phyloP scores from a whole-genome alignment of 345 rosid genomes.

The Pelargonium nanum region DNA sequence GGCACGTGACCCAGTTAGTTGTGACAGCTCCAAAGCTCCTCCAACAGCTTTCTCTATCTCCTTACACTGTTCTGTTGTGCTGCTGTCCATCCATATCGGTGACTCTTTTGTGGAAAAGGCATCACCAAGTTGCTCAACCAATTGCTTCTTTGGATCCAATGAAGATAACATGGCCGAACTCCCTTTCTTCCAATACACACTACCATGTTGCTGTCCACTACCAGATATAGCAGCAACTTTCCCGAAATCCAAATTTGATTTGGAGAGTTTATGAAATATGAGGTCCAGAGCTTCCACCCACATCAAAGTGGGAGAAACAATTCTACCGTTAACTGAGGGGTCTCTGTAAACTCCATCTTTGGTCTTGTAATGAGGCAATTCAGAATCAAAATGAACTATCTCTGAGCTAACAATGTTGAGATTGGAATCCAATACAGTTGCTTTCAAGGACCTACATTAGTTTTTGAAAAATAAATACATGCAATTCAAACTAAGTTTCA shows the following conservation, averaged over 20 bases:
- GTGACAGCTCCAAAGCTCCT: slow-evolving; percentile 67
- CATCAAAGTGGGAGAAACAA: slow-evolving; percentile 93
- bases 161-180: slow-evolving; percentile 40
- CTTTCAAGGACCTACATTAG: slow-evolving; percentile 78
- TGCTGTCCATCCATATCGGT: slow-evolving; percentile 93
- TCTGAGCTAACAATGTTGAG: slow-evolving; percentile 56
- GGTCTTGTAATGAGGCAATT: slow-evolving; percentile 66
- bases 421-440: slow-evolving; percentile 65
- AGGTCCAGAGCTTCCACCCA: slow-evolving; percentile 96
- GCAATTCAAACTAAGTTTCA: not conserved
- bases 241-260: slow-evolving; percentile 47
- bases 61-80: slow-evolving; percentile 68
- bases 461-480: not conserved
- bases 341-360: slow-evolving; percentile 81
- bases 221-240: slow-evolving; percentile 77
- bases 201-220: slow-evolving; percentile 98
- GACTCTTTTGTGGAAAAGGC: slow-evolving; percentile 71
- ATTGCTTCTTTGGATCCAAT: slow-evolving; percentile 37
- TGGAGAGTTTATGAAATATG: slow-evolving; percentile 46
- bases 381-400: slow-evolving; percentile 71
- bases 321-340: slow-evolving; percentile 46
- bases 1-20: slow-evolving; percentile 67
- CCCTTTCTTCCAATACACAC: slow-evolving; percentile 81
- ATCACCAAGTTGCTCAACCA: slow-evolving; percentile 49
- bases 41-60: slow-evolving; percentile 89